These are phyloP conservation scores for Gonium pectorale DNA, from an alignment of 139 green algal genomes.

Conservation along the genomic window DNA sequence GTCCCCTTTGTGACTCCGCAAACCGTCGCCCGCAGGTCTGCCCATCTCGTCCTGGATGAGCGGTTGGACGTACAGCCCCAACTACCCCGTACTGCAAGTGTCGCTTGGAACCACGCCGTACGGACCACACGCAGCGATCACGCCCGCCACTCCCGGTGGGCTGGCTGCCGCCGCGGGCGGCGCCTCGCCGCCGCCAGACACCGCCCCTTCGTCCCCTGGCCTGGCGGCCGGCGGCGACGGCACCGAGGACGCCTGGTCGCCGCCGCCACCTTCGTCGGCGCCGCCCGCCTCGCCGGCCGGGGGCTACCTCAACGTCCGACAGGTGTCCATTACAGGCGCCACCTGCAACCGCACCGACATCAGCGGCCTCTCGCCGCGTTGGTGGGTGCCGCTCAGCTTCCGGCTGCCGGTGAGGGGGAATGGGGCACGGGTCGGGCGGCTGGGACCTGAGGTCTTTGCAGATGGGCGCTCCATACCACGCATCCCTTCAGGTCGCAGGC, in stretches of 20 bases:
- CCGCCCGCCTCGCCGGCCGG: too few species aligned
- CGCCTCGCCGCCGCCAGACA: too few species aligned
- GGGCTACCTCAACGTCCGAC: background rate
- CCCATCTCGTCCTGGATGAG: slow-evolving; percentile 40
- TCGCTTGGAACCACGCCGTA: too few species aligned
- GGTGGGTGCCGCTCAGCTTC: slow-evolving; percentile 22
- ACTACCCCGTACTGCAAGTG: slow-evolving; percentile 36
- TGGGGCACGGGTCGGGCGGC: too few species aligned
- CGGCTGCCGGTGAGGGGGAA: slow-evolving; percentile 5
- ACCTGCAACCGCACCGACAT: slow-evolving; percentile 4
- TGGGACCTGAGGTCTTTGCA: too few species aligned
- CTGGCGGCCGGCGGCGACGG: background rate
- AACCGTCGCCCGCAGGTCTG: background rate
- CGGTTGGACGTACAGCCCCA: slow-evolving; percentile 43
- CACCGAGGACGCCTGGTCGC: background rate
- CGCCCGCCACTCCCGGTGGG: slow-evolving; percentile 7
- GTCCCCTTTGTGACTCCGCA: too few species aligned
- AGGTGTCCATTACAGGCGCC: background rate
- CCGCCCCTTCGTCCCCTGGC: too few species aligned
- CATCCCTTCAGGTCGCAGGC: too few species aligned
- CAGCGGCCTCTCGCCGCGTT: background rate
- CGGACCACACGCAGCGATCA: slow-evolving; percentile 10
- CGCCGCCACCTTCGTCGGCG: too few species aligned
- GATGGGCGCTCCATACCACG: too few species aligned
- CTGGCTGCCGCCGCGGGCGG: background rate